phyloP scores from a whole-genome alignment of 495 filamentous ascomycete genomes.

The Penicillium steckii region DNA sequence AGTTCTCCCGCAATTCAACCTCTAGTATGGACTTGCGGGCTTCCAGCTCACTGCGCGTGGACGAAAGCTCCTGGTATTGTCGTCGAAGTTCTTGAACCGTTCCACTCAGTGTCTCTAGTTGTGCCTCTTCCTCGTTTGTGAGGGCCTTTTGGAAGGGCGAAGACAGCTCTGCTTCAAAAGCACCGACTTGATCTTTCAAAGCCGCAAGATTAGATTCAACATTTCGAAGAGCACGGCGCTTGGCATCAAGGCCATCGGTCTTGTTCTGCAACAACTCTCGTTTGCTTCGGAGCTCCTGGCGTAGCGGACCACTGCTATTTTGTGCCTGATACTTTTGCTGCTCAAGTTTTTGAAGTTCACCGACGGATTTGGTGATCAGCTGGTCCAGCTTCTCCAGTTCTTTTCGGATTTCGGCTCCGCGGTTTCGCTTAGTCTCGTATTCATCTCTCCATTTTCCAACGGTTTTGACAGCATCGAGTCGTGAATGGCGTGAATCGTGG shows the following conservation, averaged over 20 bases:
- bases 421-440: slow-evolving; percentile 63
- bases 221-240: slow-evolving; percentile 64
- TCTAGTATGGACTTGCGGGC: slow-evolving; percentile 76
- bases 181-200: slow-evolving; percentile 67
- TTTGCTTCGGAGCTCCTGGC: slow-evolving; percentile 69
- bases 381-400: slow-evolving; percentile 79
- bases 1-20: slow-evolving; percentile 79
- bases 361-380: slow-evolving; percentile 76
- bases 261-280: slow-evolving; percentile 68
- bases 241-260: slow-evolving; percentile 71
- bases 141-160: slow-evolving; percentile 93
- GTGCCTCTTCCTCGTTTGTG: slow-evolving; percentile 75
- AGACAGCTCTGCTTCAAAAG: slow-evolving; percentile 73
- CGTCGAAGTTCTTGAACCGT: slow-evolving; percentile 70
- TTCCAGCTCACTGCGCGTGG: slow-evolving; percentile 75
- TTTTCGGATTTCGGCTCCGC: slow-evolving; percentile 56
- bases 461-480: slow-evolving; percentile 78
- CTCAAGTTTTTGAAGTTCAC: slow-evolving; percentile 79
- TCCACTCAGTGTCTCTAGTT: slow-evolving; percentile 67
- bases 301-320: slow-evolving; percentile 76
- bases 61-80: slow-evolving; percentile 71
- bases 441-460: slow-evolving; percentile 71
- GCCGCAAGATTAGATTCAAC: slow-evolving; percentile 75
- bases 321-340: slow-evolving; percentile 76
- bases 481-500: slow-evolving; percentile 77